Evolutionary conservation across 1,284 basidiomycete genomes (phyloP), one percentile per base, ranked within the genome.

Genomic region (Ceratobasidium sp.): DNA sequence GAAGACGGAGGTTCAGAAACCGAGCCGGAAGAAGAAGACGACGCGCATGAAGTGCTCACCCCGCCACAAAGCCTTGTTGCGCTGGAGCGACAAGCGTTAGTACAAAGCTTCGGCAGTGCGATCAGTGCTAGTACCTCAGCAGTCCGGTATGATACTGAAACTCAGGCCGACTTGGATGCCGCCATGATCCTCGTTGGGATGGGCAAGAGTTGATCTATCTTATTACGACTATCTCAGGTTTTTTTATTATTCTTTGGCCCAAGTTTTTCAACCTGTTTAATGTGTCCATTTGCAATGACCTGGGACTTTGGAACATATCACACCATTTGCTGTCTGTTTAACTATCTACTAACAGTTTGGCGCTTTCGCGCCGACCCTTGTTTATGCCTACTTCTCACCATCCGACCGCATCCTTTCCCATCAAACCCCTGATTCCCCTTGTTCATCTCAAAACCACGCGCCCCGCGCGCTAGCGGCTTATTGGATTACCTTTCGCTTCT

Each of bases 221-320:
- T n/a, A n/a, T 64, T 40, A 64, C 58, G 58, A 64, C 58, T 38
- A 31, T 50, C 13, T 34, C 43, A 45, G 40, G 31, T 12, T 25
- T 50, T 52, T 43, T 35, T 56, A 40, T 64, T 64, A 64, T 64
- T 64, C 43, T 22, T 64, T 6, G 58, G 32, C 32, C 35, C 38
- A 32, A 43, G 38, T 31, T 50, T 45, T 64, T 50, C 32, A 49
- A 4, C 40, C 10, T 64, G 58, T 52, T 64, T 64, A 35, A 45
- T 64, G 45, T 64, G 45, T 52, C 50, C 47, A 52, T 64, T 47
- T 50, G 47, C 58, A 64, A 64, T 31, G 40, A 43, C 43, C 47
- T 64, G 58, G 58, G 58, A 64, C 58, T 64, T 32, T 64, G 58
- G 58, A 64, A 31, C 58, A 64, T 64, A 64, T 50, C 45, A 64